phyloP scores from a whole-genome alignment of 768 basidiomycete species.

The Serendipita vermifera region DNA sequence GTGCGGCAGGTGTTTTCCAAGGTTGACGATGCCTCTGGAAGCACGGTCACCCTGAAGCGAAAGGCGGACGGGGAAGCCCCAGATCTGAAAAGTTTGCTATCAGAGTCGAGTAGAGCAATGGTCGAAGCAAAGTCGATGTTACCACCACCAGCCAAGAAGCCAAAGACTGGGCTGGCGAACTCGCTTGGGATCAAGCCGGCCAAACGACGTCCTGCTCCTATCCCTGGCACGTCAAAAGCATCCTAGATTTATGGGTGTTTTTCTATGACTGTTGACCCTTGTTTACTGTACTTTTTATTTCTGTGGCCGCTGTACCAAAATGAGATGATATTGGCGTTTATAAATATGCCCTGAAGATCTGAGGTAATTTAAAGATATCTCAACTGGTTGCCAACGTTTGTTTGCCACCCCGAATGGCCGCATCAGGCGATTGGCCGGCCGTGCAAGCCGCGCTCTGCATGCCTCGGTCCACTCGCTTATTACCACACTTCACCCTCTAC shows the following conservation, averaged over 20 bases:
- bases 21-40: conserved; percentile 23
- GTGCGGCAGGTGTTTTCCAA: conserved; percentile 83
- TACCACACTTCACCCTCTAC: neutral
- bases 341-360: no score
- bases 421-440: no score
- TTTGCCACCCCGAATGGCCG: no score
- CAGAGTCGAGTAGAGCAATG: conserved; percentile 49
- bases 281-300: neutral
- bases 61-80: conserved; percentile 75
- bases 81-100: conserved; percentile 50
- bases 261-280: neutral
- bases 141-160: conserved; percentile 35
- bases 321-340: no score
- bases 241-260: neutral
- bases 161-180: conserved; percentile 45
- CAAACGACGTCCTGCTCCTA: conserved; percentile 27
- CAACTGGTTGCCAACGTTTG: no score
- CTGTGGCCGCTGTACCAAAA: no score
- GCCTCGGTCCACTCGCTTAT: no score
- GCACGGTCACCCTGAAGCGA: conserved; percentile 61
- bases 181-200: conserved; percentile 63
- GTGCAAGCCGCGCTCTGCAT: no score
- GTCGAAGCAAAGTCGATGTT: conserved; percentile 33
- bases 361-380: no score
- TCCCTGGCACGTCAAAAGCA: neutral